A percentile compares a stretch with the other conserved stretches of the same genome.
Evolutionary conservation across 345 rosid species (phyloP).

Genomic region (Chamaenerion angustifolium): DNA sequence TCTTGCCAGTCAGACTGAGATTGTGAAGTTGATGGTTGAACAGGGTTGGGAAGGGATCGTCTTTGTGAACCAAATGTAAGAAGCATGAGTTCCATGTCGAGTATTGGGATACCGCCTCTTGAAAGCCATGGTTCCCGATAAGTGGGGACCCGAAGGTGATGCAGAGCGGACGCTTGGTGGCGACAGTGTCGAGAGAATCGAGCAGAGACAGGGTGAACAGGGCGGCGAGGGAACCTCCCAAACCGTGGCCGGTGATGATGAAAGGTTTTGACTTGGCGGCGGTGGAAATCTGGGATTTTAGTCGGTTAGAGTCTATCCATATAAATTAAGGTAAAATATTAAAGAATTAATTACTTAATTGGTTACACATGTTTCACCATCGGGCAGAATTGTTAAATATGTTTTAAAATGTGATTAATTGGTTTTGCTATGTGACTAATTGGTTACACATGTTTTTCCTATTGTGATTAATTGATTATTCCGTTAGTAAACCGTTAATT

Average conservation of each 20-base stretch:
- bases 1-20: not conserved
- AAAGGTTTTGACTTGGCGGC: conserved; percentile 3
- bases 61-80: conserved; percentile 30
- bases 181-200: conserved; percentile 11
- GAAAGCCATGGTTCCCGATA: conserved; percentile 27
- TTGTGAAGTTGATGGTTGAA: conserved; percentile 1
- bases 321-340: not conserved
- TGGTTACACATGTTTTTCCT: too few relatives aligned
- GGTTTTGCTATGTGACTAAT: too few relatives aligned
- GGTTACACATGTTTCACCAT: too few relatives aligned
- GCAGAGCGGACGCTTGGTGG: conserved; percentile 31
- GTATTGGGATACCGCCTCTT: conserved; percentile 15
- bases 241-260: conserved; percentile 40
- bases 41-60: conserved; percentile 21
- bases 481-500: too few relatives aligned
- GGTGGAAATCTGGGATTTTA: conserved; percentile 2
- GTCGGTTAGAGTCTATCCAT: not conserved
- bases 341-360: not conserved
- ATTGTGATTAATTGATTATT: too few relatives aligned
- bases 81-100: conserved; percentile 35
- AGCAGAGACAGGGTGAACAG: conserved; percentile 59
- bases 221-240: conserved; percentile 63
- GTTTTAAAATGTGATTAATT: too few relatives aligned
- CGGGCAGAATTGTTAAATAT: too few relatives aligned
- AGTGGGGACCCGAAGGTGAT: conserved; percentile 63